A percentile compares a stretch with the other conserved stretches of the same genome.
These are phyloP conservation scores for Serendipita vermifera DNA, from an alignment of 768 basidiomycete genomes.

Conservation along the genomic window DNA sequence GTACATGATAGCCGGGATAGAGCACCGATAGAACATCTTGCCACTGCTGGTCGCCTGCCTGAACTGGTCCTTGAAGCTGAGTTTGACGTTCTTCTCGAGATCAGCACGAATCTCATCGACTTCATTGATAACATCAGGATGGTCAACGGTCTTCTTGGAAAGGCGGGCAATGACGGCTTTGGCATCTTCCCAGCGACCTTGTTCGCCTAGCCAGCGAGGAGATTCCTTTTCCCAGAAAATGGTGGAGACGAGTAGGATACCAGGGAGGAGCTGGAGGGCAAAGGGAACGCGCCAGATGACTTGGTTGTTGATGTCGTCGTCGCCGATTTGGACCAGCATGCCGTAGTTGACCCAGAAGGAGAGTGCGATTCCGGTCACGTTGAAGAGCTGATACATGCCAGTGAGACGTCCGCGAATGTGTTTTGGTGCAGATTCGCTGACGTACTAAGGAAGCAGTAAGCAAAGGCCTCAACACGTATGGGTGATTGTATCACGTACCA, in stretches of 20 bases:
- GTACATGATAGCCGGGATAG: constrained; percentile 31
- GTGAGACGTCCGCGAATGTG: constrained; percentile 76
- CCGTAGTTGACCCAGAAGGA: constrained; percentile 65
- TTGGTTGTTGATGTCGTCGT: constrained; percentile 38
- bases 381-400: constrained; percentile 79
- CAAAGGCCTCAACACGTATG: constrained; percentile 5
- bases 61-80: constrained; percentile 23
- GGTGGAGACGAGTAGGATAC: constrained; percentile 36
- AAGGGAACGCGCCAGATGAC: constrained; percentile 61
- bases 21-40: constrained; percentile 47
- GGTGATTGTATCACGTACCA: constrained; percentile 3
- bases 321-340: constrained; percentile 31
- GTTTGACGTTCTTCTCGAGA: constrained; percentile 28
- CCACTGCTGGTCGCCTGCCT: constrained; percentile 46
- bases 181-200: constrained; percentile 42
- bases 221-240: constrained; percentile 54
- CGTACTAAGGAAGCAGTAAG: constrained; percentile 74
- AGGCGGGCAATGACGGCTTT: constrained; percentile 50
- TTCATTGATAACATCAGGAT: constrained; percentile 40
- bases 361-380: constrained; percentile 73
- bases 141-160: constrained; percentile 33
- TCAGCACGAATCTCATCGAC: constrained; percentile 47
- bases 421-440: constrained; percentile 79
- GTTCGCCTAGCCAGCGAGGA: constrained; percentile 61
- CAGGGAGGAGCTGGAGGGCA: constrained; percentile 61